Conservation (phyloP, 345 rosid genomes). For the Rhodamnia argentea region DNA sequence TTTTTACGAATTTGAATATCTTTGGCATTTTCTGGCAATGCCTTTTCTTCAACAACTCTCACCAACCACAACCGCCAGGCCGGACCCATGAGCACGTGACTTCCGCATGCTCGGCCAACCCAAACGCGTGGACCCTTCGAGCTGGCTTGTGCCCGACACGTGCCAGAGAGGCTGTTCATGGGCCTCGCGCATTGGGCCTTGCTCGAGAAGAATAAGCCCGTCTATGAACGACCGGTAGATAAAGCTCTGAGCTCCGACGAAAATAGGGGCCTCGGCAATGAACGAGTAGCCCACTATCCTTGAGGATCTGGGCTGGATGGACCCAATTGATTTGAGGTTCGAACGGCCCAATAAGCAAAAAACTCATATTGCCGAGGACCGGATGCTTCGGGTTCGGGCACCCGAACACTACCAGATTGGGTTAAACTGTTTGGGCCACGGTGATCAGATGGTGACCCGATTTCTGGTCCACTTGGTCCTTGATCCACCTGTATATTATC, state of each 20-base stretch:
- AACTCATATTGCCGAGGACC: neutral
- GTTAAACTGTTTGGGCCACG: neutral
- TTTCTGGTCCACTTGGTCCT: neutral
- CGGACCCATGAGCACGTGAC: neutral
- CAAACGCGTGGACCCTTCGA: neutral
- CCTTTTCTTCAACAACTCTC: neutral
- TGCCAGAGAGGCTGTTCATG: neutral
- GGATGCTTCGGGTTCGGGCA: neutral
- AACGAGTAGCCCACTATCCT: neutral
- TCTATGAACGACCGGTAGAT: neutral
- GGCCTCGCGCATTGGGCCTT: neutral
- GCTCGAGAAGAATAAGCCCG: neutral
- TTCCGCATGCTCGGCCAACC: neutral
- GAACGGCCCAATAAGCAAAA: neutral
- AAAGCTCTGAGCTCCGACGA: neutral
- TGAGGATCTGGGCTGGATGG: neutral
- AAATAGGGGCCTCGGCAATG: neutral
- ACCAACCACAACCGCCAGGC: neutral
- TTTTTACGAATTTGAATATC: neutral
- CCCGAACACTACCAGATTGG: neutral
- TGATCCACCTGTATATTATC: neutral
- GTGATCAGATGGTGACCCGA: neutral
- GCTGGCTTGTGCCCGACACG: neutral
- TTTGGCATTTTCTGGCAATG: neutral
- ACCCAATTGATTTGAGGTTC: neutral